Base-by-base conservation (phyloP, 2,329 filamentous ascomycete species). In the Colletotrichum ledebouriae region DNA sequence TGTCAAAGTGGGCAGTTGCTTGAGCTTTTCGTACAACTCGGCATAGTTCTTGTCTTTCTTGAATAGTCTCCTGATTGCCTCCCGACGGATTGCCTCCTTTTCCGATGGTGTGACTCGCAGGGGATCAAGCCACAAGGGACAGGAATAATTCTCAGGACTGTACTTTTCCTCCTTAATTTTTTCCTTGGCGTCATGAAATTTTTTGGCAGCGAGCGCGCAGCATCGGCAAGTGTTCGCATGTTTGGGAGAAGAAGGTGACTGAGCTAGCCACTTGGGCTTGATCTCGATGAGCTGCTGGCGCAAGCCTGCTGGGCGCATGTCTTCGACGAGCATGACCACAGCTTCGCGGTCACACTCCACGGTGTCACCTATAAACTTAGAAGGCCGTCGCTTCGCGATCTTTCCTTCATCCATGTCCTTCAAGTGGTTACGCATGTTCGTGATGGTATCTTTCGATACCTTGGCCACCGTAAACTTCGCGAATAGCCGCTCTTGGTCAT, bases 251-350 rank as follows among this genome's bases (percentile, higher is more conserved):
- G 87, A 89, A 4, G 90, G 92, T 2, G 92, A 94, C 76, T 94
- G 92, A 9, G 85, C 81, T 29, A 96, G 86, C 93, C 93, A 96
- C 79, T 96, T 96, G 13, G 93, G 92, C 76, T 96, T 96, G 79
- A 95, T 91, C 76, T 95, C 92, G 63, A 92, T 81, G 37, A 92
- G 53, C 47, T 57, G 64, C 64, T 71, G 60, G 33, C 49, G 64
- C 64, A 70, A 56, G 39, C 49, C 52, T 9, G 37, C 56, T 12
- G 59, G 49, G 83, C 81, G 86, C 91, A 95, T 94, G 74, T 94
- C 91, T 69, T 90, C 90, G 56, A 95, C 86, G 3, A 95, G 79
- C 73, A 94, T 87, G n/a, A 55, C 29, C n/a, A n/a, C 41, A 34
- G 22, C 13, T 52, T 34, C 7, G n/a, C 41, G 39, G 15, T 13